Base-by-base conservation (phyloP, 2,329 filamentous ascomycete genomes). In the Orbilia quercus region DNA sequence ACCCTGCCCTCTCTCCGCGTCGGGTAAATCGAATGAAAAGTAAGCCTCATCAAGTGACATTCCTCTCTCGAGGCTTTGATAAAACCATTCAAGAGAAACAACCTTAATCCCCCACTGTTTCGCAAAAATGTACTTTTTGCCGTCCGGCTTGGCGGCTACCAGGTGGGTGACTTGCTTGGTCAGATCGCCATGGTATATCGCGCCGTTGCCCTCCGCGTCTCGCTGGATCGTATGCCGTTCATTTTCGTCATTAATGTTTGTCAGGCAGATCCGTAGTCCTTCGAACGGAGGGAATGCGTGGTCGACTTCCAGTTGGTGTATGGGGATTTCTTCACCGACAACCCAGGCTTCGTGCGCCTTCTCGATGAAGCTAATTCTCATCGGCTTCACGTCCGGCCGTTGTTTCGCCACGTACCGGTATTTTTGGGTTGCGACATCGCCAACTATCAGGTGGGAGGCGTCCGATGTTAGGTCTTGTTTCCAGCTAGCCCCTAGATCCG, bases 341-440 rank as follows among this genome's bases (percentile, higher is more conserved):
- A 94, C 89, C 95, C 95, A 99, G 47, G 88, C 83, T 23, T 89
- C 84, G 23, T 91, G 86, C 16, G 97, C 85, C 14, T 90, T 90
- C 64, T 94, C 88, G 54, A 99, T 85, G 91, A 92, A 99, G 78
- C 87, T 86, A n/a, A 89, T 87, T 45, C 87, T 87, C 82, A 99
- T 89, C 54, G 92, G 89, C 79, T 88, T 88, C 78, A 99, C 89
- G 79, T 99, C 95, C 51, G 90, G 88, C 58, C 95, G 87, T 80
- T 94, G 90, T 79, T 89, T 91, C 60, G 94, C 95, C 78, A 98
- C 94, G 84, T 96, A 96, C 80, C 89, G 90, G 82, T 99, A 99
- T 81, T 99, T 99, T 54, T 90, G 88, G 0, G 94, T 98, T 79
- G 94, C 87, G 78, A 92, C 90, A 78, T 91, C 89, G 80, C 93